Evolutionary conservation across 331 rosid genomes (phyloP).

Genomic region (Rosa hybrid): DNA sequence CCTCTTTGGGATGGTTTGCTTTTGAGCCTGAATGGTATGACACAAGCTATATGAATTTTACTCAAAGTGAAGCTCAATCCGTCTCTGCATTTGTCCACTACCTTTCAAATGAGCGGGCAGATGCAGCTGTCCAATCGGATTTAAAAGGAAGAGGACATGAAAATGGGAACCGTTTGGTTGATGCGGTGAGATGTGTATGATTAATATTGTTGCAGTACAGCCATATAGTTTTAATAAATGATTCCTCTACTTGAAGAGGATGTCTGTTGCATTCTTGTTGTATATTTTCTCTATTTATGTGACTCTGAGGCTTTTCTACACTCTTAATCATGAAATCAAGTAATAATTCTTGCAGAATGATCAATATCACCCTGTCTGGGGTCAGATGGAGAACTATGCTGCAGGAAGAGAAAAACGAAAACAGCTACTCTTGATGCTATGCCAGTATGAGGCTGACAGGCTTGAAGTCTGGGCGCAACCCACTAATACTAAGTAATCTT

Average conservation of each 20-base stretch:
- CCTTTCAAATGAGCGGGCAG: slow-evolving; percentile 75
- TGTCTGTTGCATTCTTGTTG: not conserved
- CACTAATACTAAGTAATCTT: slow-evolving; percentile 73
- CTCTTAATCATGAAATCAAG: slow-evolving; percentile 7
- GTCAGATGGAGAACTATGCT: slow-evolving; percentile 85
- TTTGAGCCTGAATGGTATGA: slow-evolving; percentile 86
- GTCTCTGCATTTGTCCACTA: slow-evolving; percentile 77
- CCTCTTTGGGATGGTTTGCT: slow-evolving; percentile 95
- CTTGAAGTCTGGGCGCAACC: slow-evolving; percentile 99
- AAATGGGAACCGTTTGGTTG: slow-evolving; percentile 61
- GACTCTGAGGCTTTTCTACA: slow-evolving; percentile 28
- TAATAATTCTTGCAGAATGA: slow-evolving; percentile 52
- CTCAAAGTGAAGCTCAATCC: slow-evolving; percentile 95
- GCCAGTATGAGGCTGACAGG: slow-evolving; percentile 97
- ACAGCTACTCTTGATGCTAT: slow-evolving; percentile 83
- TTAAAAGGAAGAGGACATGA: slow-evolving; percentile 74
- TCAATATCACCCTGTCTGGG: slow-evolving; percentile 94
- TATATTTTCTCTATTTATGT: slow-evolving; percentile 20
- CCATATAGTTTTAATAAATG: slow-evolving; percentile 12
- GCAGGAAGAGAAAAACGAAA: slow-evolving; percentile 81
- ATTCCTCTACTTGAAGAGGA: slow-evolving; percentile 16
- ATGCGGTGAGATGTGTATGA: slow-evolving; percentile 57
- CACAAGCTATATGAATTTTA: slow-evolving; percentile 63
- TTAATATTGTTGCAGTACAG: slow-evolving; percentile 7
- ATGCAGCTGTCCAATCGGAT: slow-evolving; percentile 51